These are phyloP conservation scores for Picea sitchensis DNA, from an alignment of 75 land plant species.

Conservation along the genomic window DNA sequence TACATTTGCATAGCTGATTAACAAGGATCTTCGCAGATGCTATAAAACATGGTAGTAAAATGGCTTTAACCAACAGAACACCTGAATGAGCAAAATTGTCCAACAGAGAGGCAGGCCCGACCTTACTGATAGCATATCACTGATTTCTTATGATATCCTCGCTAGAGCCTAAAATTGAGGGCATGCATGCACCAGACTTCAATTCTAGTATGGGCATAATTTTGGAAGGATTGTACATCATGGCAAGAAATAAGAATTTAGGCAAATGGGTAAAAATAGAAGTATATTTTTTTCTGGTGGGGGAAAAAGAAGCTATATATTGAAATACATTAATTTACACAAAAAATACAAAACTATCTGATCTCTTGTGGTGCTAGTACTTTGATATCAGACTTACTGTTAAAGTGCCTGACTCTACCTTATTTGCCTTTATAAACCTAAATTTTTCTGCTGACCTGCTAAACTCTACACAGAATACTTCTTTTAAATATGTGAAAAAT, in stretches of 20 bases:
- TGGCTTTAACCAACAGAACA: neutral
- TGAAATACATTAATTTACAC: too few relatives aligned
- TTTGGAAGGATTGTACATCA: neutral
- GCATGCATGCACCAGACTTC: neutral
- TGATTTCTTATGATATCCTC: neutral
- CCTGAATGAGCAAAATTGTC: neutral
- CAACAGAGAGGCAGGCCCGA: neutral
- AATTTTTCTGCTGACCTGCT: too few relatives aligned
- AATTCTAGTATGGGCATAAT: neutral
- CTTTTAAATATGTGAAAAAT: too few relatives aligned
- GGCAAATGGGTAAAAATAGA: neutral
- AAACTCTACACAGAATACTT: too few relatives aligned
- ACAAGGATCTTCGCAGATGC: neutral
- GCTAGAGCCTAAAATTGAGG: neutral
- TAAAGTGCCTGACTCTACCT: too few relatives aligned
- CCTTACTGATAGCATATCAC: too few relatives aligned
- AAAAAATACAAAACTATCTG: too few relatives aligned
- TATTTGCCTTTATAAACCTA: too few relatives aligned
- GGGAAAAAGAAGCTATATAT: too few relatives aligned
- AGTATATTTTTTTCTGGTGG: neutral
- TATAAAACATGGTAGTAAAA: neutral
- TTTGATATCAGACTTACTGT: too few relatives aligned
- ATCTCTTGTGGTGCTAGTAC: too few relatives aligned
- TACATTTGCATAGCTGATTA: neutral
- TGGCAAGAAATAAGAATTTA: neutral